phyloP scores from a whole-genome alignment of 495 filamentous ascomycete species.

The Hamigera avellanea region DNA sequence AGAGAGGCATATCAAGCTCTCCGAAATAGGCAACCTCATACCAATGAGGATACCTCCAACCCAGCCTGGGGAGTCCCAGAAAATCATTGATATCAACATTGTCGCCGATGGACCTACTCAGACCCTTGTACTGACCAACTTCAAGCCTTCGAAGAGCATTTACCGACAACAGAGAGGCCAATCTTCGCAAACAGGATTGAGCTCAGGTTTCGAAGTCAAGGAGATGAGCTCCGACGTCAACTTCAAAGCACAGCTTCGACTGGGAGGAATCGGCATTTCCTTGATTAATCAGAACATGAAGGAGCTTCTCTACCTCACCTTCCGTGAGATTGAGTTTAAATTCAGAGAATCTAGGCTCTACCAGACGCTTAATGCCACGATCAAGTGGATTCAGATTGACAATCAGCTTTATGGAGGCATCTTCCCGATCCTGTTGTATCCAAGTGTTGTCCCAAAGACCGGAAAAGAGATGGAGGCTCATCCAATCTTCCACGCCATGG shows the following conservation, averaged over 20 bases:
- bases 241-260: constrained; percentile 74
- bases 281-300: constrained; percentile 85
- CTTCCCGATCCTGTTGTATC: constrained; percentile 94
- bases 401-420: constrained; percentile 97
- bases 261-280: constrained; percentile 88
- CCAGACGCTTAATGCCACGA: constrained; percentile 75
- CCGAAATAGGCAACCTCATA: constrained; percentile 90
- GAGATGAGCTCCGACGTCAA: constrained; percentile 73
- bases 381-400: constrained; percentile 99
- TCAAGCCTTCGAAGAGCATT: constrained; percentile 82
- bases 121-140: constrained; percentile 89
- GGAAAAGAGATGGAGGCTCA: constrained; percentile 95
- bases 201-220: constrained; percentile 82
- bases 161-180: constrained; percentile 68
- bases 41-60: constrained; percentile 70
- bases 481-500: constrained; percentile 81
- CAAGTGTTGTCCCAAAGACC: constrained; percentile 96
- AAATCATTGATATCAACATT: constrained; percentile 92
- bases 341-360: constrained; percentile 86
- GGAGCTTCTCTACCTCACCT: constrained; percentile 87
- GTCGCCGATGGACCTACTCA: constrained; percentile 91
- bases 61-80: constrained; percentile 45
- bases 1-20: constrained; percentile 81
- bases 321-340: constrained; percentile 84
- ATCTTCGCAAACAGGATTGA: constrained; percentile 46